Evolutionary conservation across 495 filamentous ascomycete genomes (phyloP).

Genomic region (Penicillium goetzii): DNA sequence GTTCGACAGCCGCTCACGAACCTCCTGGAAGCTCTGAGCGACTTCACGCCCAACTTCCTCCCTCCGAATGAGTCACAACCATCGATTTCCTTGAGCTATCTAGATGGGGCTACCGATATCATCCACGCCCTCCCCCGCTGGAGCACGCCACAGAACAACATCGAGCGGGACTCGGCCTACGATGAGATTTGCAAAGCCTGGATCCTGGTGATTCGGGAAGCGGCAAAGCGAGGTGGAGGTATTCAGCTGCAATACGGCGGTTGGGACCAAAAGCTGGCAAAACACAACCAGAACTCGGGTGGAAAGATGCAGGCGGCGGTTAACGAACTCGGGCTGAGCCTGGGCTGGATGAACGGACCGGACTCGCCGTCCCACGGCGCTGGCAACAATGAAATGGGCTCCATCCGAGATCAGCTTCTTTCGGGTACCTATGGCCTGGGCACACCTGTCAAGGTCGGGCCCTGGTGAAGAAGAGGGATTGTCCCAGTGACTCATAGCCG

Average conservation of each 20-base stretch:
- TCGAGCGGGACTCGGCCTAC: constrained; percentile 92
- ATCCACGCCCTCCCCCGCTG: constrained; percentile 88
- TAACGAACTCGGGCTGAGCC: constrained; percentile 68
- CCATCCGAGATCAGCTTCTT: constrained; percentile 77
- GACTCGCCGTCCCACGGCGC: constrained; percentile 50
- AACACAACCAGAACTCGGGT: constrained; percentile 85
- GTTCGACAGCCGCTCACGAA: constrained; percentile 79
- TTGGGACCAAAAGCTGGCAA: constrained; percentile 87
- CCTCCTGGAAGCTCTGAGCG: constrained; percentile 84
- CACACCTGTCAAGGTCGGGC: constrained; percentile 71
- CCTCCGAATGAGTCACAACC: constrained; percentile 86
- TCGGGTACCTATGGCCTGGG: constrained; percentile 75
- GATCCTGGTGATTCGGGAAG: constrained; percentile 89
- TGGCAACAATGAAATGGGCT: constrained; percentile 57
- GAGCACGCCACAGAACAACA: constrained; percentile 80
- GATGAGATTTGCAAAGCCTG: constrained; percentile 94
- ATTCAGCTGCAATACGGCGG: constrained; percentile 88
- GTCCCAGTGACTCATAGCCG: constrained; percentile 7
- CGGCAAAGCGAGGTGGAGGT: constrained; percentile 86
- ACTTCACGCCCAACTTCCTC: constrained; percentile 94
- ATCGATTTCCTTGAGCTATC: constrained; percentile 75
- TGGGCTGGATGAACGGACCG: constrained; percentile 74
- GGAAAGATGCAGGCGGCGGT: constrained; percentile 83
- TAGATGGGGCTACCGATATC: constrained; percentile 86
- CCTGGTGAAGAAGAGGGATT: constrained; percentile 54